Percentiles rank a stretch among this genome's conserved stretches.
phyloP scores from a whole-genome alignment of 129 eudicot genomes.

The Flaveria linearis region DNA sequence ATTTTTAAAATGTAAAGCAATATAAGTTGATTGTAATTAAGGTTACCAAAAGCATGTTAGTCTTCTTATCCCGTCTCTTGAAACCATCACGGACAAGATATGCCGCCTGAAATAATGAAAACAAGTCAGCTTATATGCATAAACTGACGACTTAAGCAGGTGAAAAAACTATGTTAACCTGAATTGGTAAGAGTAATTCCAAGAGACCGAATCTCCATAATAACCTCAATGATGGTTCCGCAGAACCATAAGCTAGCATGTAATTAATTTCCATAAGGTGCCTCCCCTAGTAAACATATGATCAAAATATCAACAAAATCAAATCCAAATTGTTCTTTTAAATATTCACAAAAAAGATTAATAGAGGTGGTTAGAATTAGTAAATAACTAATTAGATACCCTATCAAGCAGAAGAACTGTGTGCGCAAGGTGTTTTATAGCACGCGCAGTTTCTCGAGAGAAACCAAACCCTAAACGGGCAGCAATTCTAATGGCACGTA shows the following conservation, averaged over 20 bases:
- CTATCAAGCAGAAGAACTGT: slow-evolving; percentile 61
- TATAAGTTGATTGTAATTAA: not conserved
- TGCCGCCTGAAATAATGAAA: slow-evolving; percentile 59
- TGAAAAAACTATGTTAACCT: slow-evolving; percentile 38
- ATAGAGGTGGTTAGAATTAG: not conserved
- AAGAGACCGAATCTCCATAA: slow-evolving; percentile 76
- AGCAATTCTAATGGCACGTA: slow-evolving; percentile 77
- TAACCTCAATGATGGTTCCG: slow-evolving; percentile 71
- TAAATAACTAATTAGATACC: slow-evolving; percentile 36
- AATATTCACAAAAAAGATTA: not conserved
- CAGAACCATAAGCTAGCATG: slow-evolving; percentile 89
- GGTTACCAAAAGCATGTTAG: slow-evolving; percentile 81
- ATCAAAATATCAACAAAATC: not conserved
- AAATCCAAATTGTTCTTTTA: slow-evolving; percentile 3
- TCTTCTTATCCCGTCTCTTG: slow-evolving; percentile 70
- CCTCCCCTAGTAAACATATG: slow-evolving; percentile 56
- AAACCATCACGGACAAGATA: slow-evolving; percentile 64
- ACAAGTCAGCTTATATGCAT: slow-evolving; percentile 17
- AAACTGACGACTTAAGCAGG: slow-evolving; percentile 4
- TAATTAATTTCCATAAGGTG: slow-evolving; percentile 78
- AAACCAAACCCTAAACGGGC: slow-evolving; percentile 65
- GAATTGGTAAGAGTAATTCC: slow-evolving; percentile 73
- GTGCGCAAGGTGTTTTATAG: slow-evolving; percentile 52
- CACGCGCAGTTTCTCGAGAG: slow-evolving; percentile 53
- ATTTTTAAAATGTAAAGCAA: too few relatives aligned